Evolutionary conservation across 306 rosid genomes (phyloP).

Genomic region (Dalbergia cultrata): DNA sequence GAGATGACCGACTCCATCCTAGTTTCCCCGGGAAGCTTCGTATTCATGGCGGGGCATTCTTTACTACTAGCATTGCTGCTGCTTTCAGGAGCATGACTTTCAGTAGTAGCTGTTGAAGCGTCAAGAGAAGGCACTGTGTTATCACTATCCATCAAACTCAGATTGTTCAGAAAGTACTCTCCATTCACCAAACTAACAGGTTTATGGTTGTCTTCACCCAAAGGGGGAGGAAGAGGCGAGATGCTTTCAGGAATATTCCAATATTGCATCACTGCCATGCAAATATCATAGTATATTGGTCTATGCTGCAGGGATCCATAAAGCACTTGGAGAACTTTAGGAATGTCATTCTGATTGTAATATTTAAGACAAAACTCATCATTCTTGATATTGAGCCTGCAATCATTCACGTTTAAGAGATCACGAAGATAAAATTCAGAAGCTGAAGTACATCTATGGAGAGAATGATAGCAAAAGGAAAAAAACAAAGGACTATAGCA

Average conservation of each 20-base stretch:
- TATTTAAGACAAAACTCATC: slow-evolving; percentile 70
- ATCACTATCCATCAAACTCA: slow-evolving; percentile 43
- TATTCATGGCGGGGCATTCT: slow-evolving; percentile 43
- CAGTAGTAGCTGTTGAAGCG: slow-evolving; percentile 42
- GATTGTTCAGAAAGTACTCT: slow-evolving; percentile 39
- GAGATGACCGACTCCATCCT: slow-evolving; percentile 41
- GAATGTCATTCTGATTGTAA: slow-evolving; percentile 82
- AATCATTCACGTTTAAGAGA: slow-evolving; percentile 49
- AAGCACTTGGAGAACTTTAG: slow-evolving; percentile 71
- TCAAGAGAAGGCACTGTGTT: slow-evolving; percentile 49
- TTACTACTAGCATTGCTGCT: slow-evolving; percentile 39
- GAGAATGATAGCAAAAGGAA: slow-evolving; percentile 11
- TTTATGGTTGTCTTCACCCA: slow-evolving; percentile 44
- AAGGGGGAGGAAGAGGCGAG: slow-evolving; percentile 54
- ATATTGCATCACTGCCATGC: slow-evolving; percentile 67
- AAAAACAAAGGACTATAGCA: slow-evolving; percentile 13
- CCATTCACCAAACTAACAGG: slow-evolving; percentile 46
- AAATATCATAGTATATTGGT: slow-evolving; percentile 65
- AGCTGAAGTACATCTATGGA: slow-evolving; percentile 21
- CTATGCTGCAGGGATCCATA: slow-evolving; percentile 65
- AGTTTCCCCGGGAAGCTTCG: slow-evolving; percentile 54
- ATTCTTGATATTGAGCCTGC: slow-evolving; percentile 71
- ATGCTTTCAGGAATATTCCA: slow-evolving; percentile 76
- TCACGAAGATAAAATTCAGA: slow-evolving; percentile 42
- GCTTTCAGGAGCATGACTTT: slow-evolving; percentile 47